Conservation (phyloP, 352 stramenopile species). For the Phytopythium aichiense region DNA sequence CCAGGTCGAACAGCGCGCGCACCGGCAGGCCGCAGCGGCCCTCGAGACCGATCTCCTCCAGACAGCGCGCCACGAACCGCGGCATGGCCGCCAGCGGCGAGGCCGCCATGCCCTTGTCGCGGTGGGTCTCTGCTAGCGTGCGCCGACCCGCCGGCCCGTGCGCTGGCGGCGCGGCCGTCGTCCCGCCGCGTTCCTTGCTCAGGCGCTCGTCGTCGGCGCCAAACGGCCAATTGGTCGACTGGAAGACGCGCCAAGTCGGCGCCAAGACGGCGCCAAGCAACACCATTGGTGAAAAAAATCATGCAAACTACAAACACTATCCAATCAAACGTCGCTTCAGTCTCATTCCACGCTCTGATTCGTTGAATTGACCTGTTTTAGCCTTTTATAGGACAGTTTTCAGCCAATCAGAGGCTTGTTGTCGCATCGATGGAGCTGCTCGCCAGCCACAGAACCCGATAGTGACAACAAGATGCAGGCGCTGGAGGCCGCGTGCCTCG, state of each 20-base stretch:
- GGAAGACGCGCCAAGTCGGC: neutral
- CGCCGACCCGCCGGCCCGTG: neutral
- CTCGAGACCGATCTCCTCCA: constrained; percentile 80
- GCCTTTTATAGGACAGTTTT: neutral
- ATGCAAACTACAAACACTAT: neutral
- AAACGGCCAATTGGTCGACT: constrained; percentile 9
- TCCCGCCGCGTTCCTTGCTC: neutral
- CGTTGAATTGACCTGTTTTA: neutral
- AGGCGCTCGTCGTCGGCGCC: neutral
- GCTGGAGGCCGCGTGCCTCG: constrained; percentile 61
- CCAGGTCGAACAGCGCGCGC: constrained; percentile 49
- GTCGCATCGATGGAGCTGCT: neutral
- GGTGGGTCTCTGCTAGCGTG: too few species aligned
- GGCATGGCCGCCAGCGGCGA: constrained; percentile 33
- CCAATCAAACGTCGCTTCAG: neutral
- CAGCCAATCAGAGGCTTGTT: neutral
- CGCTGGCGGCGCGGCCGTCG: neutral
- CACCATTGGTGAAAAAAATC: neutral
- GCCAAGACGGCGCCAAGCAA: neutral
- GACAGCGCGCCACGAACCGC: constrained; percentile 65
- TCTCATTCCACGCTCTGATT: neutral
- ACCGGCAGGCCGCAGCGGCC: constrained; percentile 67
- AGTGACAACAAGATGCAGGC: constrained; percentile 28
- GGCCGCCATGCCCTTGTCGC: neutral
- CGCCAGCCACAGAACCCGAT: constrained; percentile 1